Percentiles rank a stretch among this genome's conserved stretches.
phyloP scores from a whole-genome alignment of 371 early-diverging fungal genomes.

The Saksenaea oblongispora region DNA sequence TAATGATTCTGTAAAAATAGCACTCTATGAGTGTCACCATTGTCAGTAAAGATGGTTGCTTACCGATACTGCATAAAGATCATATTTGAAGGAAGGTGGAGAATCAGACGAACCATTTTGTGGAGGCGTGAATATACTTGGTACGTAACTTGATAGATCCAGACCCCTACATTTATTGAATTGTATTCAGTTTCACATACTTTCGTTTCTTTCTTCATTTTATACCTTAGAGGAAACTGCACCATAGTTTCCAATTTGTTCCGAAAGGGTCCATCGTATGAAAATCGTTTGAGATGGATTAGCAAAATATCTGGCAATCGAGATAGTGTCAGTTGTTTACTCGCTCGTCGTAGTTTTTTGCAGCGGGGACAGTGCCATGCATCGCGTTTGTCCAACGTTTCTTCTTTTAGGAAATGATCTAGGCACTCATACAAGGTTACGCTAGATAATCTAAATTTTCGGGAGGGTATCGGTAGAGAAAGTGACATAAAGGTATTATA shows the following conservation, averaged over 20 bases:
- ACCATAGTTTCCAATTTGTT: conserved; percentile 85
- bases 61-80: conserved; percentile 93
- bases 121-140: background rate
- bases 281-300: conserved; percentile 87
- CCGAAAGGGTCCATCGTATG: conserved; percentile 80
- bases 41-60: conserved; percentile 11
- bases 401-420: conserved; percentile 70
- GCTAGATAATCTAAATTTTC: conserved; percentile 11
- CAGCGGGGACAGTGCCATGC: conserved; percentile 83
- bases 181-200: background rate
- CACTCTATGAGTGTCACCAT: background rate
- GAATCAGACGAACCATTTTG: conserved; percentile 49
- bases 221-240: conserved; percentile 65
- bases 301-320: conserved; percentile 78
- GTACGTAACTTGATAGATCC: conserved; percentile 17
- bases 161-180: conserved; percentile 12
- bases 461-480: conserved; percentile 78
- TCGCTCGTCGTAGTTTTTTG: conserved; percentile 61
- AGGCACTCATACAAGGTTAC: conserved; percentile 72
- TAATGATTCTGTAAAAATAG: conserved; percentile 77
- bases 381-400: conserved; percentile 80
- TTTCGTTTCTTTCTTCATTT: background rate
- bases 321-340: conserved; percentile 70
- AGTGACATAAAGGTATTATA: conserved; percentile 82
- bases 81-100: conserved; percentile 56